Evolutionary conservation across 2,329 filamentous ascomycete species (phyloP).

Genomic region (Pseudocercospora eumusae): DNA sequence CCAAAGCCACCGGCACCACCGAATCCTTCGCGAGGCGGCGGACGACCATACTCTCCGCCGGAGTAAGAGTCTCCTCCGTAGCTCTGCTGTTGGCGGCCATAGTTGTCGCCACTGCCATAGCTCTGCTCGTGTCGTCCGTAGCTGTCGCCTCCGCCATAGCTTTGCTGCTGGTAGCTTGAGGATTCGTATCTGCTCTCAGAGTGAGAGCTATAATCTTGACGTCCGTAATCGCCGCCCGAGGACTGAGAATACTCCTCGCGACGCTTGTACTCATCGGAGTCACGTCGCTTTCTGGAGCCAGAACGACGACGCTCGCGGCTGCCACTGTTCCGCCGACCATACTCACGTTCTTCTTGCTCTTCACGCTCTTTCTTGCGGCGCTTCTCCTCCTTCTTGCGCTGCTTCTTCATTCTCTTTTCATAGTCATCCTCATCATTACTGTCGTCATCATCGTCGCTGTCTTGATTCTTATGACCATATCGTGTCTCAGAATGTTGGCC

Average conservation of each 20-base stretch:
- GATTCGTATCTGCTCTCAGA: conserved; percentile 27
- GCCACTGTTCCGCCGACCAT: conserved; percentile 23
- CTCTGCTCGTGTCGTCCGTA: conserved; percentile 19
- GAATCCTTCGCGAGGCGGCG: conserved; percentile 11
- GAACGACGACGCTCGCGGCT: conserved; percentile 27
- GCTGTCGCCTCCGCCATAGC: conserved; percentile 25
- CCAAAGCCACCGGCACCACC: conserved; percentile 10
- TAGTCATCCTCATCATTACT: conserved; percentile 39
- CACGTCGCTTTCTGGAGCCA: conserved; percentile 23
- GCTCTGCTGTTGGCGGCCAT: conserved; percentile 18
- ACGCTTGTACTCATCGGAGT: conserved; percentile 25
- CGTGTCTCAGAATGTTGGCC: conserved; percentile 29
- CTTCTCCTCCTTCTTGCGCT: conserved; percentile 43
- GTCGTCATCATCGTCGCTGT: conserved; percentile 39
- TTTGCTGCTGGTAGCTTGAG: conserved; percentile 19
- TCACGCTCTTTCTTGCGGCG: conserved; percentile 33
- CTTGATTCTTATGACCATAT: conserved; percentile 35
- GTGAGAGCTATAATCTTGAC: conserved; percentile 29
- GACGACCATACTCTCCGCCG: conserved; percentile 16
- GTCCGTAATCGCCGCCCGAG: conserved; percentile 24
- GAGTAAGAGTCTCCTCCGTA: conserved; percentile 16
- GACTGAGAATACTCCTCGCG: conserved; percentile 25
- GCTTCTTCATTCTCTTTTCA: conserved; percentile 48
- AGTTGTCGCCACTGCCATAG: conserved; percentile 21
- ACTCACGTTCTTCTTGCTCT: conserved; percentile 25